phyloP scores from a whole-genome alignment of 1,284 basidiomycete genomes.

The Leccinum angustisporum region DNA sequence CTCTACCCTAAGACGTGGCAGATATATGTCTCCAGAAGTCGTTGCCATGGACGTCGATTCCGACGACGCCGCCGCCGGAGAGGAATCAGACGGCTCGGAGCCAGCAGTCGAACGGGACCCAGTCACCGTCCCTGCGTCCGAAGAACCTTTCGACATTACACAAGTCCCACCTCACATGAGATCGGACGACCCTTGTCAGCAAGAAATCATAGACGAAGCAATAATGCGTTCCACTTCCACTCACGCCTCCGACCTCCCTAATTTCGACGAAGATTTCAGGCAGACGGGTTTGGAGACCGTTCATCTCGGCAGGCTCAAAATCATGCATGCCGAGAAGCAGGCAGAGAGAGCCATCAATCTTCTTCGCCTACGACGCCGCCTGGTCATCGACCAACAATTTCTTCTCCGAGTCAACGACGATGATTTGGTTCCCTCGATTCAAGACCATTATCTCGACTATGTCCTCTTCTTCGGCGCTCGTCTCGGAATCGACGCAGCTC shows the following conservation, averaged over 20 bases:
- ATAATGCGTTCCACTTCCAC: not conserved
- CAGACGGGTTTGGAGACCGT: not conserved
- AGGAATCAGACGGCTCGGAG: too few relatives aligned
- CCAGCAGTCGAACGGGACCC: too few relatives aligned
- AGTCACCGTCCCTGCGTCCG: too few relatives aligned
- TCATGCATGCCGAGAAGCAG: not conserved
- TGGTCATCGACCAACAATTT: not conserved
- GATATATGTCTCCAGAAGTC: too few relatives aligned
- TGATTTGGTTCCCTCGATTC: not conserved
- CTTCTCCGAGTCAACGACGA: not conserved
- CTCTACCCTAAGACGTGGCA: too few relatives aligned
- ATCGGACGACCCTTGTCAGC: not conserved
- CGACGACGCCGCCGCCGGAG: too few relatives aligned
- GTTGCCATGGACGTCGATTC: too few relatives aligned
- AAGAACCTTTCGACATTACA: too few relatives aligned
- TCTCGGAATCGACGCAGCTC: not conserved
- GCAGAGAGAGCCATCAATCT: not conserved
- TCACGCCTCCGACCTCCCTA: not conserved
- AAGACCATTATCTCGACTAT: conserved; percentile 6
- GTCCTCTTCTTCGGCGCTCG: not conserved
- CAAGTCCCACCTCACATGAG: too few relatives aligned
- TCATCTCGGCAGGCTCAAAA: not conserved
- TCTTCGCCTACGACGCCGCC: not conserved
- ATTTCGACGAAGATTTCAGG: not conserved
- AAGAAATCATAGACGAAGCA: not conserved